Percentiles rank a stretch among this genome's conserved stretches.
Conservation (phyloP, 164 flowering plant species). For the Stephania yunnanensis region DNA sequence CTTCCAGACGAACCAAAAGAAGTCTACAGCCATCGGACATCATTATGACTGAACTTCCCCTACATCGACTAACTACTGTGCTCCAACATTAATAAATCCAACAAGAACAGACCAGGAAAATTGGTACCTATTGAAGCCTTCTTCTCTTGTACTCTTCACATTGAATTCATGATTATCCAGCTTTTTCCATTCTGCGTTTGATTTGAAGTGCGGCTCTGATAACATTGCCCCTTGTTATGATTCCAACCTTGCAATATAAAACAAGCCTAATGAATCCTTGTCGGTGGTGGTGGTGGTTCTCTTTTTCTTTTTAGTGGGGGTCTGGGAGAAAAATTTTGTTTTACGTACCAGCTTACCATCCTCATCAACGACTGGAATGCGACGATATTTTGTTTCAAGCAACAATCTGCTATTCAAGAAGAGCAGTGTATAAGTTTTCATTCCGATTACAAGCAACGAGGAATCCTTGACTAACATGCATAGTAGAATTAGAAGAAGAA, state of each 20-base stretch:
- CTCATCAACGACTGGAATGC: constrained; percentile 86
- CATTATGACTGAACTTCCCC: too few relatives aligned
- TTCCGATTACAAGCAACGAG: background rate
- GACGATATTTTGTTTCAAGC: constrained; percentile 83
- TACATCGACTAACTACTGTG: too few relatives aligned
- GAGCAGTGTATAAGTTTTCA: background rate
- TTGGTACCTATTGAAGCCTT: background rate
- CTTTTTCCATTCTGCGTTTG: constrained; percentile 40
- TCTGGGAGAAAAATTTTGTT: background rate
- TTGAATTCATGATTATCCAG: constrained; percentile 4
- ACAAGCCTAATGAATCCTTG: background rate
- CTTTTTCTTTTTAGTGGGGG: background rate
- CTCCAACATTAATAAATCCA: too few relatives aligned
- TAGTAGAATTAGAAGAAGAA: background rate
- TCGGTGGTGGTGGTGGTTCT: too few relatives aligned
- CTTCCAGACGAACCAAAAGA: too few relatives aligned
- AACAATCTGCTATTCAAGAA: constrained; percentile 45
- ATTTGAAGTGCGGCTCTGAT: constrained; percentile 78
- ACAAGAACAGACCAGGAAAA: too few relatives aligned
- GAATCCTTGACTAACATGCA: background rate
- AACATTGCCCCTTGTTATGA: constrained; percentile 81
- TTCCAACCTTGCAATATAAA: constrained; percentile 54
- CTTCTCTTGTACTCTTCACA: background rate
- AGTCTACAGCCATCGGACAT: too few relatives aligned
- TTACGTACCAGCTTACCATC: constrained; percentile 78